Evolutionary conservation across 768 basidiomycete genomes (phyloP), one percentile per base, ranked within the genome.

Genomic region (Strobilomyces confusus): DNA sequence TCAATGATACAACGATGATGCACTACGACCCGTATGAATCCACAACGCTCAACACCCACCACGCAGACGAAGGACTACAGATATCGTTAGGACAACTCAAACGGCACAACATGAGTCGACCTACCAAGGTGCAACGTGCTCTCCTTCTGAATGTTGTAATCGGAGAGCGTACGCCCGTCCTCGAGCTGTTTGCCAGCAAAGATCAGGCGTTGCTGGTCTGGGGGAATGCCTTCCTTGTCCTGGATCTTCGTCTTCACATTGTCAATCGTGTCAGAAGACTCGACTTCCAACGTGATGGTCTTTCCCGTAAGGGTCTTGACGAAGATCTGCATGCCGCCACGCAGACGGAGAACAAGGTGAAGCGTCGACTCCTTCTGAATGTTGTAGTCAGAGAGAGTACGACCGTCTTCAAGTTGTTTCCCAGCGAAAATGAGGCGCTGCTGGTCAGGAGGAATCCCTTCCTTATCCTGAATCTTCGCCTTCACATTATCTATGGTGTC

Each of bases 401-500:
- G 87, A 4, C 94, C 94, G 52, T 97, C 94, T 69, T 95, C 94
- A 12, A 95, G 74, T 65, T 95, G 93, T 76, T 95, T 95, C 43
- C 93, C 94, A 42, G 93, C 93, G 59, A 95, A 95, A 68, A 89
- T 92, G 43, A 94, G 74, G 41, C 92, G 87, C 63, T 95, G 93
- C 65, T 94, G 91, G 60, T 93, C 87, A 3, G 88, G 34, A 25
- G 87, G 87, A 29, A 89, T 90, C 0, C 88, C 89, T 56, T 89
- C 88, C 71, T 87, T 89, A 65, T 90, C 87, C 59, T 88, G 87
- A 19, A 89, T 89, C 75, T 87, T 87, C 3, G 84, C 79, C 69
- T 86, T 87, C 22, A 94, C 91, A 60, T 93, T 92, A 67, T 95
- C 92, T 63, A 95, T 94, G 13, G 92, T 94, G 69, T 94, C 91